A percentile compares a stretch with the other conserved stretches of the same genome.
These are phyloP conservation scores for Termitomyces sp. DNA, from an alignment of 768 basidiomycete genomes.

Conservation along the genomic window DNA sequence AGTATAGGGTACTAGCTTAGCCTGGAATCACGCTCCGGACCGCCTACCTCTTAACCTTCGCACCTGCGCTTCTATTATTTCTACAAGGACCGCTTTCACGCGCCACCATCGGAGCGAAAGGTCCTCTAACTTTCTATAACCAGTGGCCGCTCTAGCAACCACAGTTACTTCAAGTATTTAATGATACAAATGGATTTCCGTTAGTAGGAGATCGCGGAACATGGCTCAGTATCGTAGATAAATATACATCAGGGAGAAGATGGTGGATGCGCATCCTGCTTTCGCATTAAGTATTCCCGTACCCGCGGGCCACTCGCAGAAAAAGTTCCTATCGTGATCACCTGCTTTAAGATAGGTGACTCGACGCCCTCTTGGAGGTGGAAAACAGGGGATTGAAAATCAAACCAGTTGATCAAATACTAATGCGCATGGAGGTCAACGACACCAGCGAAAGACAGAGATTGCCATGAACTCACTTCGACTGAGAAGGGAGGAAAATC, in stretches of 20 bases:
- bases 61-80: background rate
- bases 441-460: too few relatives aligned
- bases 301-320: slow-evolving; percentile 2
- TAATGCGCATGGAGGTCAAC: background rate
- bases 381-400: slow-evolving; percentile 1
- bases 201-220: too few relatives aligned
- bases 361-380: background rate
- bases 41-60: background rate
- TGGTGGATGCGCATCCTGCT: background rate
- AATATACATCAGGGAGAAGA: background rate
- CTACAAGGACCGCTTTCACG: background rate
- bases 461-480: slow-evolving; percentile 4
- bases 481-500: slow-evolving; percentile 12
- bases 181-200: background rate
- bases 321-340: slow-evolving; percentile 6
- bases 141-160: background rate
- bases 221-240: too few relatives aligned
- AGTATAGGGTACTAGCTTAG: too few relatives aligned
- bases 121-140: background rate
- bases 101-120: background rate
- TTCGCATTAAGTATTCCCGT: slow-evolving; percentile 4
- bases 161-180: background rate
- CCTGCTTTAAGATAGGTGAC: background rate
- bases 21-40: too few relatives aligned
- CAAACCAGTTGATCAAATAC: slow-evolving; percentile 6